A percentile compares a stretch with the other conserved stretches of the same genome.
Conservation (phyloP, 2,329 filamentous ascomycete genomes). For the Bertia moriformis region DNA sequence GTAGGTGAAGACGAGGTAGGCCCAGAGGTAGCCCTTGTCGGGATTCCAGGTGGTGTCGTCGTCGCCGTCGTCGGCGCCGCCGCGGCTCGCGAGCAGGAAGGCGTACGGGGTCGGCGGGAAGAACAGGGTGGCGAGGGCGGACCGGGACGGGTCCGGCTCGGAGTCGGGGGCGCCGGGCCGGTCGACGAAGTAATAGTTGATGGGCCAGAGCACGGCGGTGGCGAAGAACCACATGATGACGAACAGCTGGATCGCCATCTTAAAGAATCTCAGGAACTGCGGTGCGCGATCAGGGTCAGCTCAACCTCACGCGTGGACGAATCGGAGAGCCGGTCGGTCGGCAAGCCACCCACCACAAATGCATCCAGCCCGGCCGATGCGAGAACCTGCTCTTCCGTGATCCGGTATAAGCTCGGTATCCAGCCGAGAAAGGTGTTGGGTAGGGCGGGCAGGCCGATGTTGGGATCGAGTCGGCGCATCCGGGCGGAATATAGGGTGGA, state of each 20-base stretch:
- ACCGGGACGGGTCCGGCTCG: too few relatives aligned
- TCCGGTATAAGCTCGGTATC: conserved; percentile 72
- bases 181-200: conserved; percentile 55
- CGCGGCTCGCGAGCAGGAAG: conserved; percentile 6
- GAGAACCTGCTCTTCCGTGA: conserved; percentile 80
- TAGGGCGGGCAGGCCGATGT: conserved; percentile 55
- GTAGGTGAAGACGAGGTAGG: conserved; percentile 85
- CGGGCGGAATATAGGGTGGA: conserved; percentile 77
- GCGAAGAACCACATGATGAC: conserved; percentile 72
- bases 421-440: conserved; percentile 81
- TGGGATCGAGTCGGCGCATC: conserved; percentile 54
- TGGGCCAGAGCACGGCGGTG: conserved; percentile 65
- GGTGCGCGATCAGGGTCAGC: conserved; percentile 20
- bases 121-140: conserved; percentile 3
- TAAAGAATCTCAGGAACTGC: conserved; percentile 93
- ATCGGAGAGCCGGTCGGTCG: conserved; percentile 5
- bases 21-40: conserved; percentile 57
- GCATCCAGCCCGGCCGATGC: conserved; percentile 85
- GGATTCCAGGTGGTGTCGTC: conserved; percentile 16
- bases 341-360: conserved; percentile 73
- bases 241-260: conserved; percentile 80
- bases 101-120: background rate
- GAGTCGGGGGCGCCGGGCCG: background rate
- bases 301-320: conserved; percentile 1
- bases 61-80: conserved; percentile 16